Conservation (phyloP, 1,139 yeast genomes). For the Geotrichum klebahnii region DNA sequence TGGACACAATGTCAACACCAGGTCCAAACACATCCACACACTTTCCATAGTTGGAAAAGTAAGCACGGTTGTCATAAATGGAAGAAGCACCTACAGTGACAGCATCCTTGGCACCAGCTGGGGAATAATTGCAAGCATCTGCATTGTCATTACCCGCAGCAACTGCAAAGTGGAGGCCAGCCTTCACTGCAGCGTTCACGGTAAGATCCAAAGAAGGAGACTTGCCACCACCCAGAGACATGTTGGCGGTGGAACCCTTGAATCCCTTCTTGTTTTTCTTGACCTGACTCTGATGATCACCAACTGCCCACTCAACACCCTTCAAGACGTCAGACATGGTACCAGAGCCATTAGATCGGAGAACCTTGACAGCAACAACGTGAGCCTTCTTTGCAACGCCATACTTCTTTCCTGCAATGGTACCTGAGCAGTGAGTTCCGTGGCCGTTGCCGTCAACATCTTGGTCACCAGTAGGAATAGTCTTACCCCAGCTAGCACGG, state of each 20-base stretch:
- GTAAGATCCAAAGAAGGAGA: constrained; percentile 51
- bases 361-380: constrained; percentile 56
- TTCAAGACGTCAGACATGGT: constrained; percentile 49
- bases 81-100: constrained; percentile 60
- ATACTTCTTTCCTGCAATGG: constrained; percentile 55
- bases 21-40: constrained; percentile 66
- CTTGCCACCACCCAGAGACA: constrained; percentile 62
- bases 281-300: constrained; percentile 38
- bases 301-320: constrained; percentile 46
- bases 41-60: constrained; percentile 62
- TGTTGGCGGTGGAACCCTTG: constrained; percentile 56
- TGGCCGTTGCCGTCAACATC: constrained; percentile 93
- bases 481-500: constrained; percentile 91
- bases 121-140: constrained; percentile 60
- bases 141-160: constrained; percentile 67
- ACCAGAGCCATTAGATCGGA: constrained; percentile 49
- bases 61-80: constrained; percentile 49
- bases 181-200: constrained; percentile 56
- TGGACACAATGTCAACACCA: constrained; percentile 50
- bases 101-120: constrained; percentile 56
- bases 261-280: constrained; percentile 46
- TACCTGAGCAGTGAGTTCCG: constrained; percentile 61
- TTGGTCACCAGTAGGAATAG: constrained; percentile 76
- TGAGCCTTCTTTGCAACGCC: constrained; percentile 65
- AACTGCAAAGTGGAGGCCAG: constrained; percentile 59